Conservation (phyloP, 192 early-diverging fungal genomes). For the Pecoramyces ruminantium region DNA sequence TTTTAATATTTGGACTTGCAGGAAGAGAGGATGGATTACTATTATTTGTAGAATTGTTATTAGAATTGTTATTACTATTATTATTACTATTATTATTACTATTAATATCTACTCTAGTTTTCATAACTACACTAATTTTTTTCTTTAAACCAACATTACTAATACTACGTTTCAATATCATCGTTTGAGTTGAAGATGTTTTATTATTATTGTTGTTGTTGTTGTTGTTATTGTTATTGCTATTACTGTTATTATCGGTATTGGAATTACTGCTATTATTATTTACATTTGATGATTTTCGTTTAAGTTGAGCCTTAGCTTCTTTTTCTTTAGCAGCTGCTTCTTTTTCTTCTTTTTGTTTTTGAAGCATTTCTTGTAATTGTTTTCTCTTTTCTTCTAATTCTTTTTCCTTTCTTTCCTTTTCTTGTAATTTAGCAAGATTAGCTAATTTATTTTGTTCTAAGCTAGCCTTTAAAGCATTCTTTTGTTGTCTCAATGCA, state of each 20-base stretch:
- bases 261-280: too few relatives aligned
- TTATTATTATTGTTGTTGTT: not conserved
- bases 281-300: too few relatives aligned
- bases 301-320: too few relatives aligned
- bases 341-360: not conserved
- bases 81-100: not conserved
- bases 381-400: not conserved
- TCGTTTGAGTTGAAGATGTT: not conserved
- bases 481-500: constrained; percentile 52
- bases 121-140: not conserved
- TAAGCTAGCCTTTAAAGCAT: constrained; percentile 15
- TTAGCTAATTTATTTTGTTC: constrained; percentile 14
- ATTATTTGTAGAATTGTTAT: not conserved
- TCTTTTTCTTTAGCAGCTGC: too few relatives aligned
- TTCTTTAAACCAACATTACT: not conserved
- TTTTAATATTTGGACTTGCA: not conserved
- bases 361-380: not conserved
- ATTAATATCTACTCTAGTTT: not conserved
- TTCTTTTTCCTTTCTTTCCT: not conserved
- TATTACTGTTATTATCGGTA: too few relatives aligned
- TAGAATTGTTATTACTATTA: not conserved
- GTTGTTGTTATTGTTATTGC: not conserved
- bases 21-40: not conserved
- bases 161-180: not conserved
- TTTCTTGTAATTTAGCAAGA: not conserved